Percentiles rank a stretch among this genome's conserved stretches.
Conservation (phyloP, 495 filamentous ascomycete species). For the Hypoxylon fuscum region DNA sequence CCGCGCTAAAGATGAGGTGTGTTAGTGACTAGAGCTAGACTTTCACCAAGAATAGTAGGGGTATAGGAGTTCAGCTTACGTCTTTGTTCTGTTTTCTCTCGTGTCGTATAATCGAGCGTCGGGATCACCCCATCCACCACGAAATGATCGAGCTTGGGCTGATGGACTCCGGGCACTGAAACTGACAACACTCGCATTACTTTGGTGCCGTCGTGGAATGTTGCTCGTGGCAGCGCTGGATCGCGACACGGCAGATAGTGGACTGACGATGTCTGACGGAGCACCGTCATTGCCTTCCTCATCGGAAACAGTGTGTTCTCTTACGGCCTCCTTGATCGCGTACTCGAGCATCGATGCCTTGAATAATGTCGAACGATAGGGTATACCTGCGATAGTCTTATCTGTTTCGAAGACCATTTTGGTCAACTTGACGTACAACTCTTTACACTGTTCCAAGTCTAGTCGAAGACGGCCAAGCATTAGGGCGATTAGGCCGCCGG, state of each 20-base stretch:
- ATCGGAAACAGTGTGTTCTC: slow-evolving; percentile 83
- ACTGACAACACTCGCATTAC: slow-evolving; percentile 70
- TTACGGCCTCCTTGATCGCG: slow-evolving; percentile 88
- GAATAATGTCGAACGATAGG: slow-evolving; percentile 91
- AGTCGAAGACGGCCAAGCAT: slow-evolving; percentile 94
- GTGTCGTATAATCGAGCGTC: slow-evolving; percentile 81
- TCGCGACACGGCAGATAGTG: slow-evolving; percentile 47
- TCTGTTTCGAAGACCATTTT: slow-evolving; percentile 95
- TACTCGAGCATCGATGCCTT: slow-evolving; percentile 96
- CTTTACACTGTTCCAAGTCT: slow-evolving; percentile 94
- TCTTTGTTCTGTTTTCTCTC: slow-evolving; percentile 88
- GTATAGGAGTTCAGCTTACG: slow-evolving; percentile 67
- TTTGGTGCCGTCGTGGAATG: slow-evolving; percentile 57
- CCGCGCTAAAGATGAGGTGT: slow-evolving; percentile 63
- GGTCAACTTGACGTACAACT: slow-evolving; percentile 94
- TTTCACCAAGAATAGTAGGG: too few relatives aligned
- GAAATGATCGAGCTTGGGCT: slow-evolving; percentile 48
- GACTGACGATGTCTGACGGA: slow-evolving; percentile 35
- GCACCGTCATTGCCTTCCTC: slow-evolving; percentile 78
- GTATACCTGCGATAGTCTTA: slow-evolving; percentile 95
- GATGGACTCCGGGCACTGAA: slow-evolving; percentile 61
- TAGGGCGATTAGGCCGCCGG: slow-evolving; percentile 92
- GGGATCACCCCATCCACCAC: slow-evolving; percentile 67
- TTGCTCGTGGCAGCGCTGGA: slow-evolving; percentile 47
- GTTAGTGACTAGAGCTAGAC: too few relatives aligned